Conservation (phyloP, 306 rosid genomes). For the Rosa rugosa region DNA sequence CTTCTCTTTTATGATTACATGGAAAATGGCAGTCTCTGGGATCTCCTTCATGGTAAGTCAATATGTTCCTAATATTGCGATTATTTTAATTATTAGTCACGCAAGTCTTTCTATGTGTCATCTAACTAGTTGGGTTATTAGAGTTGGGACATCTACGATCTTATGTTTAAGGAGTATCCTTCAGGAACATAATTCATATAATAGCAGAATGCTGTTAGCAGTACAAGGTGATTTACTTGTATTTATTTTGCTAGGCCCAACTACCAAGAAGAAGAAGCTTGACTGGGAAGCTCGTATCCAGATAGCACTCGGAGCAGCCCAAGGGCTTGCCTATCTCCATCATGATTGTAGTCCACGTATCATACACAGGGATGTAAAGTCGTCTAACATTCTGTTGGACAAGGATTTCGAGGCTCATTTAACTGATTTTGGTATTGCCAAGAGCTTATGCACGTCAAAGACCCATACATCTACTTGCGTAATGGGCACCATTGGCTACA, state of each 20-base stretch:
- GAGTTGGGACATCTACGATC: neutral
- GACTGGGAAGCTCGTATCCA: slow-evolving; percentile 81
- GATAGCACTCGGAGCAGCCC: slow-evolving; percentile 90
- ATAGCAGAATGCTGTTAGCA: neutral
- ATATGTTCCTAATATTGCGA: neutral
- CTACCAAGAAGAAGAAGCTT: slow-evolving; percentile 63
- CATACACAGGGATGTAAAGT: slow-evolving; percentile 92
- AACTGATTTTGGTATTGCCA: slow-evolving; percentile 95
- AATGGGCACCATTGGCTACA: slow-evolving; percentile 96
- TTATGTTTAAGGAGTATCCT: neutral
- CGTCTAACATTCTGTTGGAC: slow-evolving; percentile 87
- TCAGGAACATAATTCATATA: neutral
- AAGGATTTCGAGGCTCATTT: slow-evolving; percentile 85
- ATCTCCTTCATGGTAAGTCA: slow-evolving; percentile 79
- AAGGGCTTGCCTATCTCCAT: slow-evolving; percentile 90
- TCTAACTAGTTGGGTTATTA: neutral
- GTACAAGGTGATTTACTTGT: neutral
- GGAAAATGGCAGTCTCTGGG: slow-evolving; percentile 98
- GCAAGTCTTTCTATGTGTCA: neutral
- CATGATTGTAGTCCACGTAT: slow-evolving; percentile 92
- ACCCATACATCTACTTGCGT: slow-evolving; percentile 81
- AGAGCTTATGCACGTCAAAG: slow-evolving; percentile 70
- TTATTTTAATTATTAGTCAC: neutral
- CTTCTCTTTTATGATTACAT: slow-evolving; percentile 96
- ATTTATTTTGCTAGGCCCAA: slow-evolving; percentile 40